phyloP scores from a whole-genome alignment of 495 filamentous ascomycete genomes.

The Neurospora africana region DNA sequence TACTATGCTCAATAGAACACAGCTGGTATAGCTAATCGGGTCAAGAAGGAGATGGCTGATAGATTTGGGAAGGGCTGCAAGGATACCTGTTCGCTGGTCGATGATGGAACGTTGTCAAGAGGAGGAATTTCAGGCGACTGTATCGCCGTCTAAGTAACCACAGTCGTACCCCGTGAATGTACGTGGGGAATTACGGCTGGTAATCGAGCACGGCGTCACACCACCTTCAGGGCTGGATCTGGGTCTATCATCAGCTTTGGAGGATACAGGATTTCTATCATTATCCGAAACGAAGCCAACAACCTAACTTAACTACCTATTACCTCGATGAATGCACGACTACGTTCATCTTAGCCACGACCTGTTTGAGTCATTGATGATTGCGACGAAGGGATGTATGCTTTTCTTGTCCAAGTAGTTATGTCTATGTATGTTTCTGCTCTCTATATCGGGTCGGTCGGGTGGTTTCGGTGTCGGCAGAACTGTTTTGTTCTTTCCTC shows the following conservation, averaged over 20 bases:
- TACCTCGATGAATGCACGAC: neutral
- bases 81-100: neutral
- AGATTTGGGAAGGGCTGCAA: neutral
- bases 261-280: neutral
- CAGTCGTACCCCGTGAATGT: neutral
- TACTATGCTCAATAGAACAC: conserved; percentile 34
- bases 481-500: neutral
- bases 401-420: neutral
- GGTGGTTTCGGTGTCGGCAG: neutral
- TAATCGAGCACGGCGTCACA: neutral
- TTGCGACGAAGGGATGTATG: neutral
- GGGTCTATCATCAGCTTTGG: neutral
- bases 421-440: neutral
- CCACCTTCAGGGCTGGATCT: neutral
- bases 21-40: neutral
- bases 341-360: neutral
- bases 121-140: neutral
- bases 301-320: neutral
- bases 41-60: neutral
- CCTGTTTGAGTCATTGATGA: neutral
- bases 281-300: neutral
- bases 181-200: neutral
- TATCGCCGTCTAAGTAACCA: neutral
- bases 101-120: neutral
- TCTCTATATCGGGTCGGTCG: neutral